These are phyloP conservation scores for Pleochaeta shiraiana DNA, from an alignment of 2,329 filamentous ascomycete species.

Conservation along the genomic window DNA sequence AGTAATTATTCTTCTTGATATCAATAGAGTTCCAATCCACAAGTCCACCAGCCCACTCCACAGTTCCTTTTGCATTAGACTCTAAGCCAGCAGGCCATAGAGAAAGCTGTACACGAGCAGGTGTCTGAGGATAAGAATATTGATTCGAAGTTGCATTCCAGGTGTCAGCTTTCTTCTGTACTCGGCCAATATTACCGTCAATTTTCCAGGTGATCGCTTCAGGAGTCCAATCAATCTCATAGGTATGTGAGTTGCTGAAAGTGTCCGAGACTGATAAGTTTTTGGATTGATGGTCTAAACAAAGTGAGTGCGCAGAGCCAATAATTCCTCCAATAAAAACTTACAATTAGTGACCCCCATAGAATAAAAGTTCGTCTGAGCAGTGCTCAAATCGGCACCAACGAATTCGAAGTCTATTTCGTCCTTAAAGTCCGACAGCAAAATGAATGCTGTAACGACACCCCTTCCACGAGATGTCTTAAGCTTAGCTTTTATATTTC, in stretches of 20 bases:
- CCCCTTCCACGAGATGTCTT: conserved; percentile 68
- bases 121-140: conserved; percentile 81
- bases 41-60: conserved; percentile 46
- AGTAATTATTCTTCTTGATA: conserved; percentile 70
- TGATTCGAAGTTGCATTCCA: conserved; percentile 68
- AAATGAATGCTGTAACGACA: conserved; percentile 94
- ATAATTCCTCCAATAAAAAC: conserved; percentile 19
- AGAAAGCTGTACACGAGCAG: conserved; percentile 74
- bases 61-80: conserved; percentile 61
- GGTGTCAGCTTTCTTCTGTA: conserved; percentile 52
- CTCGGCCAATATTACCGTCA: conserved; percentile 58
- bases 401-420: conserved; percentile 97
- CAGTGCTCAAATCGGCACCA: conserved; percentile 51
- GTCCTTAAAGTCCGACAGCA: conserved; percentile 89
- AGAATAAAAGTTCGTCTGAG: conserved; percentile 94
- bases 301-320: neutral
- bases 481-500: conserved; percentile 66
- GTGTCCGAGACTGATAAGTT: conserved; percentile 53
- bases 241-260: conserved; percentile 62
- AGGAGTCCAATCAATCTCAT: conserved; percentile 83
- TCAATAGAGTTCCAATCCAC: conserved; percentile 25
- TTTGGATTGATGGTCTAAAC: conserved; percentile 46
- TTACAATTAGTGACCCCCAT: conserved; percentile 82
- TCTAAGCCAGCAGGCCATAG: conserved; percentile 83
- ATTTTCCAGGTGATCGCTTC: conserved; percentile 73